Evolutionary conservation across 148 eudicot species (phyloP).

Genomic region (Mesembryanthemum crystallinum): DNA sequence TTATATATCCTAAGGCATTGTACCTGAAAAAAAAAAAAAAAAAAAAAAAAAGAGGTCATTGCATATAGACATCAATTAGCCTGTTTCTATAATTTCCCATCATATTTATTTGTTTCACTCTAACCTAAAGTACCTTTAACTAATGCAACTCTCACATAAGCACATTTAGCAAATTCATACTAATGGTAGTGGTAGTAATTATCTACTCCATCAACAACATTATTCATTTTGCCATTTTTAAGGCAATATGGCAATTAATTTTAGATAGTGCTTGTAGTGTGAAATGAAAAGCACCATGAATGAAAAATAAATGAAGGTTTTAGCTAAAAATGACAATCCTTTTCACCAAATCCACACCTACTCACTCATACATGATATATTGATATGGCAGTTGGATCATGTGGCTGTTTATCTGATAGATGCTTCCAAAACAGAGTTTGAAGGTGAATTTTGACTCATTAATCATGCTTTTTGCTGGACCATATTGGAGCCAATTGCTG

Average conservation of each 20-base stretch:
- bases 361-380: background rate
- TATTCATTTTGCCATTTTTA: no score
- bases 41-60: no score
- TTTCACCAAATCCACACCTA: conserved; percentile 10
- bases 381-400: background rate
- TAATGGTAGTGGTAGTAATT: no score
- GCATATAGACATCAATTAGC: no score
- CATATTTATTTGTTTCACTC: no score
- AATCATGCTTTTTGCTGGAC: conserved; percentile 7
- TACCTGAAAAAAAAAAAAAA: no score
- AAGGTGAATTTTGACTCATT: background rate
- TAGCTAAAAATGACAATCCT: background rate
- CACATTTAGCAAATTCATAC: background rate
- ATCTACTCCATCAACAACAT: no score
- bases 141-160: no score
- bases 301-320: background rate
- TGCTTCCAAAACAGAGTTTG: background rate
- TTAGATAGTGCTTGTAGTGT: background rate
- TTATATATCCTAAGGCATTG: no score
- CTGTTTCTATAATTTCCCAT: no score
- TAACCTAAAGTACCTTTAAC: no score
- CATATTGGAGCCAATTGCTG: conserved; percentile 28
- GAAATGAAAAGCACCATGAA: background rate
- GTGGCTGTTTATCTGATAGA: background rate
- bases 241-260: background rate